Conservation (phyloP, 2,329 filamentous ascomycete genomes). For the Fusarium verticillioides region DNA sequence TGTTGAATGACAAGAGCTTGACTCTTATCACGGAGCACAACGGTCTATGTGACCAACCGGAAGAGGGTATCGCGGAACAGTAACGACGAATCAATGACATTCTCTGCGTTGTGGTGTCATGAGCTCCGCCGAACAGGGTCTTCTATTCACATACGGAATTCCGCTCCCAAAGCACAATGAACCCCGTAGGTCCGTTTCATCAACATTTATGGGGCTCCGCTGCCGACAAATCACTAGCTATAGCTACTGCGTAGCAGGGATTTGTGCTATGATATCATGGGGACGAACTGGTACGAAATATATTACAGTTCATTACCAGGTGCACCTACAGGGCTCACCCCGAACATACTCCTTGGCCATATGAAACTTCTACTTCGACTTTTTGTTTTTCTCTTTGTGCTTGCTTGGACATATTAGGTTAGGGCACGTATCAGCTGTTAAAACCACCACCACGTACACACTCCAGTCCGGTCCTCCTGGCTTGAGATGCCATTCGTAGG, state of each 20-base stretch:
- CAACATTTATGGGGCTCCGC: not conserved
- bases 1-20: not conserved
- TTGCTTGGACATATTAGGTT: not conserved
- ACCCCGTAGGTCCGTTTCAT: not conserved
- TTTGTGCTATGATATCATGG: not conserved
- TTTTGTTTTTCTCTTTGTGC: too few relatives aligned
- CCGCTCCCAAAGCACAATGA: not conserved
- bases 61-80: not conserved
- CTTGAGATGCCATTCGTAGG: not conserved
- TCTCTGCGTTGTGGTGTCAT: not conserved
- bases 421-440: not conserved
- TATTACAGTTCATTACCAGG: too few relatives aligned
- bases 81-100: not conserved
- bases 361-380: not conserved
- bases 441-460: not conserved
- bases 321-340: fast-evolving
- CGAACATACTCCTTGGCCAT: not conserved
- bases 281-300: not conserved
- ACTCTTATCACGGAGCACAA: not conserved
- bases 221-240: not conserved
- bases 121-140: not conserved
- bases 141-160: not conserved
- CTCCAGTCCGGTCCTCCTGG: not conserved
- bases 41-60: not conserved
- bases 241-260: not conserved